Conservation (phyloP, 2,329 filamentous ascomycete genomes). For the Xylaria sp. region DNA sequence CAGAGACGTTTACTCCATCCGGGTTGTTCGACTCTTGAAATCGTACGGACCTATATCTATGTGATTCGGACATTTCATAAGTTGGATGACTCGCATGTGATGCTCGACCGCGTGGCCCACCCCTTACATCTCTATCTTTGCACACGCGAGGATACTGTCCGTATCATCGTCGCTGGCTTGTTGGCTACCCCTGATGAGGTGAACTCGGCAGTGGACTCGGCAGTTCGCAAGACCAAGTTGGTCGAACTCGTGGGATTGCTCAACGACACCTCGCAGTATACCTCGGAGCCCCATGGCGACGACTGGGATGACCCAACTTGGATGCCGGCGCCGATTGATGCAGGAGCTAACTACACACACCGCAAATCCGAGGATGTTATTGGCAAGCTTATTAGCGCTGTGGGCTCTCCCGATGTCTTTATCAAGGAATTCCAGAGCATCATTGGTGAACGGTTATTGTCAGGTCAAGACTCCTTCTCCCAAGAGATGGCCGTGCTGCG, state of each 20-base stretch:
- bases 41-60: conserved; percentile 70
- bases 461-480: conserved; percentile 62
- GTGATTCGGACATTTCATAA: conserved; percentile 73
- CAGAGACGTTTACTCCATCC: conserved; percentile 66
- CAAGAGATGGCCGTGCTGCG: conserved; percentile 80
- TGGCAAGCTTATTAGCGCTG: conserved; percentile 79
- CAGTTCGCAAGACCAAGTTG: conserved; percentile 46
- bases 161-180: conserved; percentile 69
- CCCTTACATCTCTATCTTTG: conserved; percentile 71
- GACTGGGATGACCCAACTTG: conserved; percentile 89
- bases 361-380: conserved; percentile 88
- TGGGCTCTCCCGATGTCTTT: conserved; percentile 85
- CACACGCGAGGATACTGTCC: conserved; percentile 70
- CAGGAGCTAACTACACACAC: conserved; percentile 84
- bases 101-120: conserved; percentile 68
- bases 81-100: conserved; percentile 70
- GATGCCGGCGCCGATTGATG: conserved; percentile 89
- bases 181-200: conserved; percentile 56
- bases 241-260: conserved; percentile 64
- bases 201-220: conserved; percentile 31
- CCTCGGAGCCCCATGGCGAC: conserved; percentile 49
- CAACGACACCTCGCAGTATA: conserved; percentile 52
- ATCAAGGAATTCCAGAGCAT: conserved; percentile 90
- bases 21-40: conserved; percentile 68
- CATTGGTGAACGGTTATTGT: conserved; percentile 74